These are phyloP conservation scores for Leishmania turanica DNA, from an alignment of 208 protist genomes.

Conservation along the genomic window DNA sequence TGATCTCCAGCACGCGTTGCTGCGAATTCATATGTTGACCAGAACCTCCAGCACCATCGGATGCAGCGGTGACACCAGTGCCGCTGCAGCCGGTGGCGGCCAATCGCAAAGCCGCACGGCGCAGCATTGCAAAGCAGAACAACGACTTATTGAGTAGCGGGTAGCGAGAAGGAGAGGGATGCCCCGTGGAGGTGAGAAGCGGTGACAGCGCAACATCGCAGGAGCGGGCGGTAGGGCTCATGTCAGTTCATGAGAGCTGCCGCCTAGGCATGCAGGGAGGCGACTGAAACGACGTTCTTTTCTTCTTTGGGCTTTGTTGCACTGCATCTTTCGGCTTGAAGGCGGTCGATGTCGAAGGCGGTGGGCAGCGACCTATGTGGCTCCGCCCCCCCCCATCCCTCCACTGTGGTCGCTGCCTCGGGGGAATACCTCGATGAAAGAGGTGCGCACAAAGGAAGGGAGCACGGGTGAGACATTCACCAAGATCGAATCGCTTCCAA, in stretches of 20 bases:
- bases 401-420: neutral
- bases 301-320: too few species aligned
- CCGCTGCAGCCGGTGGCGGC: neutral
- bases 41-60: neutral
- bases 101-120: conserved; percentile 10
- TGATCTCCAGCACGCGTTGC: conserved; percentile 82
- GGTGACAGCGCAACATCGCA: neutral
- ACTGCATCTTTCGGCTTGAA: neutral
- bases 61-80: neutral
- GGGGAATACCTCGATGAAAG: neutral
- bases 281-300: neutral
- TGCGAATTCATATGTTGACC: conserved; percentile 71
- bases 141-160: neutral
- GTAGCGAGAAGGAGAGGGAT: neutral
- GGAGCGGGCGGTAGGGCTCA: neutral
- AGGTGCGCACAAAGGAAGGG: neutral
- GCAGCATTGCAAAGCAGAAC: conserved; percentile 5
- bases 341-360: neutral
- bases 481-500: neutral
- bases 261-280: neutral
- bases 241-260: neutral
- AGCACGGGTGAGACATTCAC: neutral
- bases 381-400: neutral
- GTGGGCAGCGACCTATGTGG: neutral
- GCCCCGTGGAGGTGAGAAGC: neutral